Evolutionary conservation across 805 yeast species (phyloP).

Genomic region (Saccharomycopsis selenospora): DNA sequence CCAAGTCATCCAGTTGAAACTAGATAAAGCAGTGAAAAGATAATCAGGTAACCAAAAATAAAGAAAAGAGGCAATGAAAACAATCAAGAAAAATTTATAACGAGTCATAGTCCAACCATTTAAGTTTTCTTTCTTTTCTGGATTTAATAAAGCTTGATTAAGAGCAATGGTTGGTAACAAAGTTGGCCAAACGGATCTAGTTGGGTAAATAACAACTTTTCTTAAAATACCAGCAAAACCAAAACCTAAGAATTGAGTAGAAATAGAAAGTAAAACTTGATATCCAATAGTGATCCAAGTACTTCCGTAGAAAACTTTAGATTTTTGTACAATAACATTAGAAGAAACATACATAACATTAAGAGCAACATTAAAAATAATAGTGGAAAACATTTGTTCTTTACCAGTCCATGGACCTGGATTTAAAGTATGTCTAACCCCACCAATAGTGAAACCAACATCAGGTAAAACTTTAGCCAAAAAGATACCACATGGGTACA

Average conservation of each 20-base stretch:
- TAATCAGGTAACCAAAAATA: conserved; percentile 43
- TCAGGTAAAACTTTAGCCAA: conserved; percentile 40
- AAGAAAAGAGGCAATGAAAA: conserved; percentile 30
- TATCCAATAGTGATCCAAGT: conserved; percentile 38
- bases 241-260: conserved; percentile 58
- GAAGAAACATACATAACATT: conserved; percentile 31
- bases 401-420: conserved; percentile 61
- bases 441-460: conserved; percentile 33
- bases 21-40: conserved; percentile 35
- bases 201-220: conserved; percentile 47
- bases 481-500: conserved; percentile 39
- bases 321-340: conserved; percentile 32
- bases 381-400: conserved; percentile 60
- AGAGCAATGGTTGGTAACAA: conserved; percentile 41
- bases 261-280: conserved; percentile 43
- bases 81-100: conserved; percentile 31
- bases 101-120: conserved; percentile 32
- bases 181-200: conserved; percentile 48
- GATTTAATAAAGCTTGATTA: conserved; percentile 38
- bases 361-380: conserved; percentile 33
- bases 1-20: conserved; percentile 54
- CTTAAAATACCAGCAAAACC: conserved; percentile 62
- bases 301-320: conserved; percentile 27
- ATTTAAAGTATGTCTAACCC: conserved; percentile 39
- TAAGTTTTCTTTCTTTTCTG: conserved; percentile 29